phyloP scores from a whole-genome alignment of 2,329 filamentous ascomycete genomes.

The Claviceps cyperi region DNA sequence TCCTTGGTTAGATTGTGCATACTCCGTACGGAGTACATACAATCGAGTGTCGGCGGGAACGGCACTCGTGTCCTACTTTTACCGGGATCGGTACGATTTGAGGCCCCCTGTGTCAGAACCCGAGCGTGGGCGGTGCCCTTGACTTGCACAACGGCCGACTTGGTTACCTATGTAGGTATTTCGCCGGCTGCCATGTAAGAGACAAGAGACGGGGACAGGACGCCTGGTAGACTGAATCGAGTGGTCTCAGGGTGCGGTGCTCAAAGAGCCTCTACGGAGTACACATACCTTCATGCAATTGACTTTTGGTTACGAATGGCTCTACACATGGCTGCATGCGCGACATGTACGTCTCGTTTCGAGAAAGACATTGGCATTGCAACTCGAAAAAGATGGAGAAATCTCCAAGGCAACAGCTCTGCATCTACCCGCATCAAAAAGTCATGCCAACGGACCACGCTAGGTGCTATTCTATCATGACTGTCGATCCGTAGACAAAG shows the following conservation, averaged over 20 bases:
- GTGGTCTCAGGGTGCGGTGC: no score
- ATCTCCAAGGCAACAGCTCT: background rate
- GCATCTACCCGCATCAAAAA: slow-evolving; percentile 2
- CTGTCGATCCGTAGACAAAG: background rate
- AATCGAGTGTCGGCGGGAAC: background rate
- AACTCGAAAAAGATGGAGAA: no score
- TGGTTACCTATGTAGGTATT: background rate
- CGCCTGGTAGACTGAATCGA: no score
- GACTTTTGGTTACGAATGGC: no score
- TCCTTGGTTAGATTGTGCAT: background rate
- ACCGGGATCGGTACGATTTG: background rate
- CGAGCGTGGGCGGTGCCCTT: background rate
- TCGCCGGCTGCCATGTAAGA: no score
- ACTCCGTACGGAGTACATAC: background rate
- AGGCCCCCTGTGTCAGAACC: background rate
- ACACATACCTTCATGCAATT: no score
- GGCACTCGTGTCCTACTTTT: background rate
- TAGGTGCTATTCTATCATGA: background rate
- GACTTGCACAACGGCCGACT: background rate
- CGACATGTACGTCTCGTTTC: background rate
- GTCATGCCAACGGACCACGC: background rate
- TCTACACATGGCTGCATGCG: background rate
- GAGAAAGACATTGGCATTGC: no score
- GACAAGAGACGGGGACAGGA: background rate
- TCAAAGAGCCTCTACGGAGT: no score